phyloP scores from a whole-genome alignment of 202 grass and related monocot genomes.

The Brachypodium distachyon region DNA sequence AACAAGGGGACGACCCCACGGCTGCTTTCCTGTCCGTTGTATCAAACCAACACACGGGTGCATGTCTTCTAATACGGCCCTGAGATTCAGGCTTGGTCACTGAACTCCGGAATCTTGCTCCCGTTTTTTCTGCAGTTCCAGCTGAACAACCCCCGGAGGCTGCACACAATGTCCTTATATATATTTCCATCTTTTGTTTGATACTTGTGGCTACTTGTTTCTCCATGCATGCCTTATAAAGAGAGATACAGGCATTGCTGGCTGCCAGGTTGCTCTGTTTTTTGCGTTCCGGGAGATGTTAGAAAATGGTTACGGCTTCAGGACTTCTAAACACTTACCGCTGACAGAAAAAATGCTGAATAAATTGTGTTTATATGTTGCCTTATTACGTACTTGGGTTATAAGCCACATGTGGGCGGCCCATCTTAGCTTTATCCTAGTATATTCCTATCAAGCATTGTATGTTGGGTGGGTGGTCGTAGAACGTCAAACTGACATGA shows the following conservation, averaged over 20 bases:
- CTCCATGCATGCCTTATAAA: no score
- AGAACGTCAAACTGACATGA: neutral
- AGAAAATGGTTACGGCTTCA: neutral
- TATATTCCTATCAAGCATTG: neutral
- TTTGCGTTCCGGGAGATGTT: neutral
- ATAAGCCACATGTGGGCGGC: no score
- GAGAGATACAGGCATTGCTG: neutral
- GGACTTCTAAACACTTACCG: neutral
- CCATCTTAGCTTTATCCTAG: neutral
- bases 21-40: constrained; percentile 6
- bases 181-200: neutral
- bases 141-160: neutral
- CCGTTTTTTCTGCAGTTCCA: neutral
- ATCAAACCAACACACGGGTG: neutral
- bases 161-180: neutral
- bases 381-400: no score
- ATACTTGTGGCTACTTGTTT: neutral
- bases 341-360: no score
- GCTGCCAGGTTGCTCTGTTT: neutral
- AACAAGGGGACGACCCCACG: neutral
- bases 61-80: neutral
- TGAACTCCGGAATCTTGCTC: neutral
- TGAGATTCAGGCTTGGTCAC: neutral
- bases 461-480: neutral
- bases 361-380: no score